Conservation (phyloP, 2,329 filamentous ascomycete genomes). For the Elsinoe perseae region DNA sequence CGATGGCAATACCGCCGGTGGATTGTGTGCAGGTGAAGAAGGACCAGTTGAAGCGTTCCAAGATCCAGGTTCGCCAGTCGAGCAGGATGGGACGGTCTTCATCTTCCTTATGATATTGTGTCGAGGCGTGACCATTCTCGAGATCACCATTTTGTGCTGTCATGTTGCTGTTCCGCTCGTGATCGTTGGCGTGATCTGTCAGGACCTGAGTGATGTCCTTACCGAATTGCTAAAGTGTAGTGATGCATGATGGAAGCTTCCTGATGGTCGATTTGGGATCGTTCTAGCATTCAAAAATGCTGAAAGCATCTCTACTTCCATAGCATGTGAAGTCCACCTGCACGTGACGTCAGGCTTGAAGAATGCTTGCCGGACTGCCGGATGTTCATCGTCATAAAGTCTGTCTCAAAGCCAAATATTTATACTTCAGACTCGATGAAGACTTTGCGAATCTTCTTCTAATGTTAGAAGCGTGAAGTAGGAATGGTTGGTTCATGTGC, state of each 20-base stretch:
- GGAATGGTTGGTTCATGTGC: too few species aligned
- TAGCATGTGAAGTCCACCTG: neutral
- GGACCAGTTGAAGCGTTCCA: conserved; percentile 23
- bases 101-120: neutral
- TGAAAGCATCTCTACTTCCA: too few species aligned
- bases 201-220: neutral
- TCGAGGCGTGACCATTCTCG: neutral
- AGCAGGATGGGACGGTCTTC: neutral
- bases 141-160: neutral
- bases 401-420: neutral
- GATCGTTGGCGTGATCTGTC: neutral
- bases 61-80: neutral
- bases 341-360: neutral
- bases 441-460: too few species aligned
- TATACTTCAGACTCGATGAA: neutral
- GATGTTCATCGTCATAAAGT: neutral
- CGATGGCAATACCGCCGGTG: conserved; percentile 40
- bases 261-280: too few species aligned
- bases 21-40: conserved; percentile 41
- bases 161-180: neutral
- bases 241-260: too few species aligned
- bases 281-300: too few species aligned
- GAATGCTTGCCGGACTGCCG: neutral
- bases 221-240: too few species aligned
- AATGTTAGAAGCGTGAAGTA: too few species aligned